Evolutionary conservation across 257 asterid genomes (phyloP).

Genomic region (Gentiana dahurica): DNA sequence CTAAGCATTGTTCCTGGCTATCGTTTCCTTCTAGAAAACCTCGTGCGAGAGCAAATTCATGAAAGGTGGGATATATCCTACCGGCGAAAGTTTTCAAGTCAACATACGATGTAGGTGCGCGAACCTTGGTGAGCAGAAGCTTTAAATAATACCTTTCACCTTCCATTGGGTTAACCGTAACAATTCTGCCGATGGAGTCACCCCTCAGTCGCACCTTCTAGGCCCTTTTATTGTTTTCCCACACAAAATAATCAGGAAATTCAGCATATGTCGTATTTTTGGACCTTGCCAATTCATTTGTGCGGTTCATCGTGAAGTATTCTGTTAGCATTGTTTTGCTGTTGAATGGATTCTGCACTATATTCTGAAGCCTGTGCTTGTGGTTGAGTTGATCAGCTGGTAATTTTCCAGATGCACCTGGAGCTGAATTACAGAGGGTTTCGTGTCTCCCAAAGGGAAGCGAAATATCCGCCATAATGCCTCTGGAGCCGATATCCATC

Average conservation of each 20-base stretch:
- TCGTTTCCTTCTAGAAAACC: background rate
- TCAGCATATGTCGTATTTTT: background rate
- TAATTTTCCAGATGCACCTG: background rate
- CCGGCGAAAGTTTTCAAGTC: background rate
- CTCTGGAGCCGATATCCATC: background rate
- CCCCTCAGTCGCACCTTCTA: too few relatives aligned
- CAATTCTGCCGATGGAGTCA: too few relatives aligned
- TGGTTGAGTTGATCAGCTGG: too few relatives aligned
- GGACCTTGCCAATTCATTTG: background rate
- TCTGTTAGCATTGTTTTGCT: background rate
- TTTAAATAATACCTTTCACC: background rate
- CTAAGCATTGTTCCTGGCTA: background rate
- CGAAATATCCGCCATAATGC: background rate
- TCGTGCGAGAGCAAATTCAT: background rate
- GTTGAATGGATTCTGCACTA: background rate
- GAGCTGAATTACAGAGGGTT: background rate
- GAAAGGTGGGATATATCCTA: background rate
- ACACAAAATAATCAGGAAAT: background rate
- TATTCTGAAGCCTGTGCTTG: background rate
- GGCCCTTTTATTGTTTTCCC: too few relatives aligned
- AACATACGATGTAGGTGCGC: too few relatives aligned
- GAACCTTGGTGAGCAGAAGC: background rate
- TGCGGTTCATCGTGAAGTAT: background rate
- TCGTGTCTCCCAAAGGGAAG: background rate
- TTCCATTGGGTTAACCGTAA: background rate